Evolutionary conservation across 495 filamentous ascomycete species (phyloP), one percentile per base, ranked within the genome.

Genomic region (Lophiotrema nucula): DNA sequence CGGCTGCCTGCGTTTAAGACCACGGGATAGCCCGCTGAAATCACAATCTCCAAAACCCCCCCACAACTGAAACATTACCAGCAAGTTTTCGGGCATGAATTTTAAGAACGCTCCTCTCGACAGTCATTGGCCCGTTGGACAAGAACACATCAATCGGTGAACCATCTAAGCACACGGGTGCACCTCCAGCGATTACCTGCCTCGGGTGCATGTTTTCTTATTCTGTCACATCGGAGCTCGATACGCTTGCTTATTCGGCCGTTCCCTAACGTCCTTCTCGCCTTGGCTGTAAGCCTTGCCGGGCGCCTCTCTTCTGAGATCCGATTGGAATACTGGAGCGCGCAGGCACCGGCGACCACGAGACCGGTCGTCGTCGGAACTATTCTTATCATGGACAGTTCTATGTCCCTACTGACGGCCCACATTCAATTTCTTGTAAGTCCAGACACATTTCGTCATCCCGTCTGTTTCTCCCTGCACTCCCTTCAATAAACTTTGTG

Each of bases 51-150:
- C 15, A 53, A 46, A 19, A 48, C 42, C 24, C 44, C 21, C 35
- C 25, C 25, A 12, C 35, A 50, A 26, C 39, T 1, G 47, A 18
- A 22, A 4, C 35, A 16, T 6, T 13, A 5, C 16, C 46, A 26
- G 6, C 16, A 18, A 59, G 27, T 26, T n/a, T 37, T 52, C 60
- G 64, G 67, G 65, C 26, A 71, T 71, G 69, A 71, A 71, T 62
- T 71, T 71, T 60, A 71, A 70, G 58, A 65, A 68, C 59, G 48
- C 56, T 59, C 38, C 39, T 70, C 65, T 38, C n/a, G n/a, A n/a
- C n/a, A n/a, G n/a, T n/a, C 67, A 64, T 47, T 71, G 69, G 69
- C 69, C 69, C 55, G 65, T 67, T n/a, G 69, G 69, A 70, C 69
- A 71, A 64, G 69, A 71, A 43, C 58, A 56, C 53, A 63, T 71